Conservation (phyloP, 306 rosid genomes). For the Elaeagnus macrophylla region DNA sequence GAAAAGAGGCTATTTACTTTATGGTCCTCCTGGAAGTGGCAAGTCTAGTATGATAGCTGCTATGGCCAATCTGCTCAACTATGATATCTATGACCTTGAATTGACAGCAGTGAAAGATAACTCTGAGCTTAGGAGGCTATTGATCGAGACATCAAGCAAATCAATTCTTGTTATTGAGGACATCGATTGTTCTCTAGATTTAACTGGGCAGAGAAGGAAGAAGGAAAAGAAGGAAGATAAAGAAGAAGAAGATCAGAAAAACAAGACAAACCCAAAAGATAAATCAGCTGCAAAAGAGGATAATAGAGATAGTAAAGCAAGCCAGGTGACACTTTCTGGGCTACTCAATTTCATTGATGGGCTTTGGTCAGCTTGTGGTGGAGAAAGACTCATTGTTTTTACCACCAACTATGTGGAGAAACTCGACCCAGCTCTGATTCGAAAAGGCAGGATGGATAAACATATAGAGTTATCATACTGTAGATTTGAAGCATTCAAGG, state of each 20-base stretch:
- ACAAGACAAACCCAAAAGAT: slow-evolving; percentile 22
- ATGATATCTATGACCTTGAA: slow-evolving; percentile 57
- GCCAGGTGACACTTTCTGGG: slow-evolving; percentile 53
- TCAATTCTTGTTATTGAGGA: slow-evolving; percentile 56
- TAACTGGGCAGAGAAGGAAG: slow-evolving; percentile 37
- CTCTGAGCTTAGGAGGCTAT: slow-evolving; percentile 46
- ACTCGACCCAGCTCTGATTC: slow-evolving; percentile 68
- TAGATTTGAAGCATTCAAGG: slow-evolving; percentile 50
- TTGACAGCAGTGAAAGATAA: slow-evolving; percentile 51
- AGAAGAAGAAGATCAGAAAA: slow-evolving; percentile 17
- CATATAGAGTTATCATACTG: slow-evolving; percentile 60
- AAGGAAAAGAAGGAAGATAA: slow-evolving; percentile 1
- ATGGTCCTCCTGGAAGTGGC: slow-evolving; percentile 70
- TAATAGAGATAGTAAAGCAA: slow-evolving; percentile 13
- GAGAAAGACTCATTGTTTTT: slow-evolving; percentile 57
- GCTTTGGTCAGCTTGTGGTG: slow-evolving; percentile 62
- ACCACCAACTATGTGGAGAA: slow-evolving; percentile 69
- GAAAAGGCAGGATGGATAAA: slow-evolving; percentile 76
- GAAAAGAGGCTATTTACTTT: slow-evolving; percentile 61
- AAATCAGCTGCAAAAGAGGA: slow-evolving; percentile 20
- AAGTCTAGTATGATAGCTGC: slow-evolving; percentile 70
- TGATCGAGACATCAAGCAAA: slow-evolving; percentile 50
- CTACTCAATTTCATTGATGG: slow-evolving; percentile 66
- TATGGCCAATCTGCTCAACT: slow-evolving; percentile 48
- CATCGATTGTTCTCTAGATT: slow-evolving; percentile 67